Percentiles rank a stretch among this genome's conserved stretches.
Evolutionary conservation across 148 eudicot species (phyloP).

Genomic region (Vaccinium corymbosum): DNA sequence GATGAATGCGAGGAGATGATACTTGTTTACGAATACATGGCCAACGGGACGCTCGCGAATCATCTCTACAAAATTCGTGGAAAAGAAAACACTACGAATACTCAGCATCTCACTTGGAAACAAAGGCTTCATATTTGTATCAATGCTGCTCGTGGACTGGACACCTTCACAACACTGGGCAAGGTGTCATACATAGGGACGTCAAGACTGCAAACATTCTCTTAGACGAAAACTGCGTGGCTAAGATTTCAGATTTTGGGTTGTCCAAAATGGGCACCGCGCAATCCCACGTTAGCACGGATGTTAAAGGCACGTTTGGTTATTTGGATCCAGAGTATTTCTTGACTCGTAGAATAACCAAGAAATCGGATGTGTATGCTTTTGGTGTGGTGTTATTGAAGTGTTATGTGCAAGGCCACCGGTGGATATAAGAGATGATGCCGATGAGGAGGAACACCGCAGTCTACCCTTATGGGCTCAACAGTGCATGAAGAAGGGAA

Average conservation of each 20-base stretch:
- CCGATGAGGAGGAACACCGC: too few species aligned
- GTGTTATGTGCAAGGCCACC: too few species aligned
- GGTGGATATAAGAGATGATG: too few species aligned
- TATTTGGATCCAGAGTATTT: too few species aligned
- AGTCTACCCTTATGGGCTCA: too few species aligned
- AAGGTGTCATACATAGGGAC: background rate
- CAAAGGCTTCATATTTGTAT: constrained; percentile 24
- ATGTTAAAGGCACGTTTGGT: too few species aligned
- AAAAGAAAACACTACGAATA: background rate
- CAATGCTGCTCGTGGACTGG: constrained; percentile 20
- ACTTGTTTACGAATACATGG: background rate
- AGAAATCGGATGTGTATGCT: too few species aligned
- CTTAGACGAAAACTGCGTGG: constrained; percentile 16
- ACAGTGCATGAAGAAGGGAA: too few species aligned
- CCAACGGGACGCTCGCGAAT: constrained; percentile 21
- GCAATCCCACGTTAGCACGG: too few species aligned
- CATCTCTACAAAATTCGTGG: background rate
- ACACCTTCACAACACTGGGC: constrained; percentile 21
- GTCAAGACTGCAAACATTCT: constrained; percentile 18
- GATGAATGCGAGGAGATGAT: too few species aligned
- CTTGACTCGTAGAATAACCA: too few species aligned
- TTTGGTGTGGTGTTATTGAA: too few species aligned
- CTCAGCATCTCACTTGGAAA: constrained; percentile 21
- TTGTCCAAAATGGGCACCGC: constrained; percentile 12
- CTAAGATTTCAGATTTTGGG: constrained; percentile 30